Evolutionary conservation across 1,139 yeast species (phyloP), one percentile per base, ranked within the genome.

Genomic region (Eremothecium gossypii): DNA sequence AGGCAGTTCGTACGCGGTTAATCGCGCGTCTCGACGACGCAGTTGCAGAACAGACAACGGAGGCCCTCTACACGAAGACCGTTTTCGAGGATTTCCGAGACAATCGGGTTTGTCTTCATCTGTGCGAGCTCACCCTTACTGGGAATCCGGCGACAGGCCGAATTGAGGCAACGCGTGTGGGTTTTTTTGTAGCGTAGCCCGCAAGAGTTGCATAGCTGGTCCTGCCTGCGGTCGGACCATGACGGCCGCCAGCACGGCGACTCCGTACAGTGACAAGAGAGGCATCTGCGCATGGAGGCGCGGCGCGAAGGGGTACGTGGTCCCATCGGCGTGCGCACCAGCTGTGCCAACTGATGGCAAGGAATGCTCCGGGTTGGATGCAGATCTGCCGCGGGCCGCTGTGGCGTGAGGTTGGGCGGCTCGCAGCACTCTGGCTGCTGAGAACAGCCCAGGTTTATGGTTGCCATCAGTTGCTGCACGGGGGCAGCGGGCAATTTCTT

Each of bases 181-280:
- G 97, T 89, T 67, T 91, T 91, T 64, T 91, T 87, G 67, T 85
- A 91, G 51, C 98, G 72, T 54, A 91, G 70, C 1, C 98, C 98
- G 66, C 98, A 91, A 1, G 96, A 85, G 61, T 91, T 91, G 68
- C 98, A 91, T 54, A 91, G 72, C 65, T 89, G 97, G 11, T 96
- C 97, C 47, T 83, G 86, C 54, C 79, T 74, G 14, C 71, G 64
- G 38, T 72, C 68, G 3, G 93, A 79, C 98, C 98, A 91, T 7
- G 95, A 82, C 2, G 98, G 98, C 60, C 98, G 76, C 98, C 98
- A 91, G 64, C 98, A 91, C 8, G 98, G 98, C 9, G 95, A 84
- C 53, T 83, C 94, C 49, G 81, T 84, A 1, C 93, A 79, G 9
- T 89, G 87, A 65, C 98, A 91, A 4, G 96, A 85, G 28, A 91